Evolutionary conservation across 257 asterid genomes (phyloP).

Genomic region (Paraleonurus japonicus): DNA sequence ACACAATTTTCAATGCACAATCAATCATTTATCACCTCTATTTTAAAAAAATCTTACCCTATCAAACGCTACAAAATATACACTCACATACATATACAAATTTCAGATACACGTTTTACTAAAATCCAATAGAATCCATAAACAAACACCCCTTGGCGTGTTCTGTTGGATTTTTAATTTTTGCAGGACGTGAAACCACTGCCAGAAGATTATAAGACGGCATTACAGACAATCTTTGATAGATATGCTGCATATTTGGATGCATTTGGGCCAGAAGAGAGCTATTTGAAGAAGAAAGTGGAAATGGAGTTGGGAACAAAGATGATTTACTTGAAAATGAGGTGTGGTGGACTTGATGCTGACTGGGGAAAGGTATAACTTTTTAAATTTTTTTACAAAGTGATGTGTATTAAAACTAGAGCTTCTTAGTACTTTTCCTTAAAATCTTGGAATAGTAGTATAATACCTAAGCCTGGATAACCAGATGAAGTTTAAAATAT

Average conservation of each 20-base stretch:
- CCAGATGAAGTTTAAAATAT: background rate
- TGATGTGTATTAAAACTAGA: background rate
- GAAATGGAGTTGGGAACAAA: slow-evolving; percentile 84
- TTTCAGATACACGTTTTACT: too few relatives aligned
- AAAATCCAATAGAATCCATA: too few relatives aligned
- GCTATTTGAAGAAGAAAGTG: slow-evolving; percentile 87
- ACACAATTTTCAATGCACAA: too few relatives aligned
- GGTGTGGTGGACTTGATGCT: slow-evolving; percentile 86
- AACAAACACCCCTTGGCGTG: too few relatives aligned
- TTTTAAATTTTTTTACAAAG: background rate
- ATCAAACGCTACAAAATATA: too few relatives aligned
- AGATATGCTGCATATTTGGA: slow-evolving; percentile 72
- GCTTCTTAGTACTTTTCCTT: background rate
- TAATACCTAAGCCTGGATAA: background rate
- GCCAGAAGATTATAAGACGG: slow-evolving; percentile 66
- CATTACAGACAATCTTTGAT: slow-evolving; percentile 56
- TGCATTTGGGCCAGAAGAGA: slow-evolving; percentile 86
- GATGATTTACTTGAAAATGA: slow-evolving; percentile 96
- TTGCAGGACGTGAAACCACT: slow-evolving; percentile 85
- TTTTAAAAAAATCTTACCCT: too few relatives aligned
- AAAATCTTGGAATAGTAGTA: background rate
- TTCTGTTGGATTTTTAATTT: slow-evolving; percentile 14
- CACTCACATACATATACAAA: too few relatives aligned
- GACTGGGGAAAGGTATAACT: slow-evolving; percentile 94
- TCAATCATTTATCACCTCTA: too few relatives aligned